Evolutionary conservation across 257 asterid genomes (phyloP), one percentile per base, ranked within the genome.

Genomic region (Solanum arcanum): DNA sequence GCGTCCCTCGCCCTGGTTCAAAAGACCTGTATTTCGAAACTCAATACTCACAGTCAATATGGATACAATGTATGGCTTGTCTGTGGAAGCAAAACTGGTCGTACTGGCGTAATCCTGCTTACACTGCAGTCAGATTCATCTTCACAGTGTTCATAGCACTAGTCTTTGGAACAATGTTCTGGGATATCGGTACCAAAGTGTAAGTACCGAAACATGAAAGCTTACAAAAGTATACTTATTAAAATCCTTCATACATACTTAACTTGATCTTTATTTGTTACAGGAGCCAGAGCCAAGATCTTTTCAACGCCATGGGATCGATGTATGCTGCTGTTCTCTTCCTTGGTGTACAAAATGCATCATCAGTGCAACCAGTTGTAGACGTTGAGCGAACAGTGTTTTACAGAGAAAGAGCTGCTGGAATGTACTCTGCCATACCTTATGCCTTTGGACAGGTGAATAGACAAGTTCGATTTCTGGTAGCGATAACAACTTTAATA

Each of bases 111-210:
- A 93, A 93, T 88, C 89, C 96, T 31, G 81, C 88, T 75, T 92
- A 93, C 75, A 90, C 94, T 12, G 92, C 94, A 2, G 92, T 93
- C 83, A 88, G 93, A 87, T 91, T 92, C 83, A 42, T 85, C 16
- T 93, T 89, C 87, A 92, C 94, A 33, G 10, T 77, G 29, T 70
- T 90, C 87, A 78, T 92, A 46, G 93, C 91, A 5, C 47, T 92
- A 60, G 87, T 90, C 86, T 88, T 92, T 16, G 96, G 96, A 41
- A 88, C 90, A 83, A 92, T 93, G 91, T 93, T 92, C 80, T 93
- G 96, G 95, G 92, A 88, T 85, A 92, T 93, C 18, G 95, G 96
- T 70, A 91, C 94, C 41, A 90, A 88, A 88, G 90, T 89, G 96
- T 93, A 87, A 84, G 85, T 29, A 59, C 37, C 25, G 12, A 74